phyloP scores from a whole-genome alignment of 2,329 filamentous ascomycete species.

The Botrytis squamosa region DNA sequence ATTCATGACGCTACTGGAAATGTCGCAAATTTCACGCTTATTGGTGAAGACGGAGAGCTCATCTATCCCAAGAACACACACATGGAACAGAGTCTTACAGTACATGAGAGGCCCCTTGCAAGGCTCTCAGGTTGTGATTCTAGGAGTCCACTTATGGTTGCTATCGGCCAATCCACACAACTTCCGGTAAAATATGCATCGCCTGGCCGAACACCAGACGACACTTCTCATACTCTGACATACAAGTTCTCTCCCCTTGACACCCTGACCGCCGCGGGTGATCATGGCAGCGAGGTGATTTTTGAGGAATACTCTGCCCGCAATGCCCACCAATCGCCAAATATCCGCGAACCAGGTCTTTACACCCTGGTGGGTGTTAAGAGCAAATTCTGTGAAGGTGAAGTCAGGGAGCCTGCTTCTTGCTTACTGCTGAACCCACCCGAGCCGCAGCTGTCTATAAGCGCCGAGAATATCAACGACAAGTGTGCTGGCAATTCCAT shows the following conservation, averaged over 20 bases:
- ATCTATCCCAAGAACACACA: conserved; percentile 58
- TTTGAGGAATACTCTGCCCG: conserved; percentile 60
- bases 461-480: conserved; percentile 80
- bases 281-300: conserved; percentile 61
- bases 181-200: conserved; percentile 72
- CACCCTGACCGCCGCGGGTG: conserved; percentile 65
- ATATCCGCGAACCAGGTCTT: conserved; percentile 74
- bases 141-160: conserved; percentile 77
- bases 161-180: conserved; percentile 65
- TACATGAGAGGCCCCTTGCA: conserved; percentile 81
- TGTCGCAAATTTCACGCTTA: conserved; percentile 67
- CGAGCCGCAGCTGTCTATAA: conserved; percentile 74
- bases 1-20: conserved; percentile 92
- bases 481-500: conserved; percentile 94
- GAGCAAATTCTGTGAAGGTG: conserved; percentile 79
- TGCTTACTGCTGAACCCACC: conserved; percentile 89
- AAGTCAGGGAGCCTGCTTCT: conserved; percentile 90
- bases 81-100: conserved; percentile 74
- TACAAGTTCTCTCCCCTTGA: conserved; percentile 81
- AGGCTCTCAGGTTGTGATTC: conserved; percentile 74
- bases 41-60: conserved; percentile 65
- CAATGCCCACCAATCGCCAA: conserved; percentile 60
- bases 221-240: conserved; percentile 68
- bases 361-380: conserved; percentile 81
- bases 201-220: conserved; percentile 55